Percentiles rank a stretch among this genome's conserved stretches.
These are phyloP conservation scores for Coemansia sp. DNA, from an alignment of 192 early-diverging fungal species.

Conservation along the genomic window DNA sequence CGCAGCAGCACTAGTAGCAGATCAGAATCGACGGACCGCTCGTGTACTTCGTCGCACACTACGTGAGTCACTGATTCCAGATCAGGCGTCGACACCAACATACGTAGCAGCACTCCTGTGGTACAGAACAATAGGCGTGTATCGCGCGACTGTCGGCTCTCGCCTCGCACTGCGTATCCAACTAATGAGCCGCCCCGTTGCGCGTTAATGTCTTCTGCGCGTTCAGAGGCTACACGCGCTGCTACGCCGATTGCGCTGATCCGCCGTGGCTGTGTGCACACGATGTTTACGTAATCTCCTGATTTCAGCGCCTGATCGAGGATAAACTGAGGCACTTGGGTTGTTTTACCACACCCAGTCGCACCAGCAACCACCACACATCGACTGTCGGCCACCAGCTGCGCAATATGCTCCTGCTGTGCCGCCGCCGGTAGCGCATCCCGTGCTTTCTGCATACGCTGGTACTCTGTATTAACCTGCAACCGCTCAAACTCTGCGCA, in stretches of 20 bases:
- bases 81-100: constrained; percentile 33
- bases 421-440: constrained; percentile 23
- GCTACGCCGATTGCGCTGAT: constrained; percentile 74
- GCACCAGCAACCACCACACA: constrained; percentile 45
- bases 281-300: constrained; percentile 58
- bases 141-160: constrained; percentile 53
- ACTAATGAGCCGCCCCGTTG: constrained; percentile 21
- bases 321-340: constrained; percentile 86
- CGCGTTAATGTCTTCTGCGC: constrained; percentile 41
- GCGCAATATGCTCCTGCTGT: constrained; percentile 2
- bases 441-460: constrained; percentile 25
- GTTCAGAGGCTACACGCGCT: constrained; percentile 61
- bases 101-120: constrained; percentile 65
- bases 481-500: constrained; percentile 17
- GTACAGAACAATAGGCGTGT: constrained; percentile 68
- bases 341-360: constrained; percentile 60
- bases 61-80: constrained; percentile 48
- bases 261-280: constrained; percentile 89
- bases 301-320: constrained; percentile 64
- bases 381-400: constrained; percentile 6
- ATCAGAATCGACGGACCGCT: constrained; percentile 75
- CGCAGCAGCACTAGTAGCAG: constrained; percentile 77
- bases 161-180: constrained; percentile 67
- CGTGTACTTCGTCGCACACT: constrained; percentile 89
- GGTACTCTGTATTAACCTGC: constrained; percentile 12